Evolutionary conservation across 2,329 filamentous ascomycete species (phyloP).

Genomic region (Xenosphaeropsis pyriputrescens): DNA sequence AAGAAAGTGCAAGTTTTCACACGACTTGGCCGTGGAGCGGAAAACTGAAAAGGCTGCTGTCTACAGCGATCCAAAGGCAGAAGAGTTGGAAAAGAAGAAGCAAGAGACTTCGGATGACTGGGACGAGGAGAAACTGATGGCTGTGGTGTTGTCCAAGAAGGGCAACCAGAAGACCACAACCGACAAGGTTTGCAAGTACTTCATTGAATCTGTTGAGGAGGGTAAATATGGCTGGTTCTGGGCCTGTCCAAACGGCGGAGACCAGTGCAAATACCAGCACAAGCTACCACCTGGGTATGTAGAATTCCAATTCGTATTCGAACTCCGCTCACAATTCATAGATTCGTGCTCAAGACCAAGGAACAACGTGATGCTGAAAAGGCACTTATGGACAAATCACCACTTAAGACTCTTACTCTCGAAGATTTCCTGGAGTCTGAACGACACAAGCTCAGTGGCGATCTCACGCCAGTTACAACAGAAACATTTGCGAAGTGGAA

Average conservation of each 20-base stretch:
- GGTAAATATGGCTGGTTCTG: constrained; percentile 99
- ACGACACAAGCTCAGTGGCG: constrained; percentile 86
- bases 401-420: constrained; percentile 82
- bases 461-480: constrained; percentile 80
- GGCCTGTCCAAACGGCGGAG: constrained; percentile 88
- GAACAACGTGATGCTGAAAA: constrained; percentile 94
- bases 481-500: constrained; percentile 97
- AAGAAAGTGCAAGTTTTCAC: constrained; percentile 94
- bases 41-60: constrained; percentile 87
- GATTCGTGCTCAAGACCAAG: constrained; percentile 94
- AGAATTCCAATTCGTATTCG: not conserved
- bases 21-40: constrained; percentile 77
- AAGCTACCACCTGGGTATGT: constrained; percentile 85
- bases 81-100: constrained; percentile 67
- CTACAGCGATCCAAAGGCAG: constrained; percentile 70
- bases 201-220: constrained; percentile 94
- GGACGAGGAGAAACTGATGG: constrained; percentile 91
- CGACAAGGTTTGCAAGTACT: constrained; percentile 98
- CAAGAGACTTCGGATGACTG: constrained; percentile 88
- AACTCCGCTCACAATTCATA: constrained; percentile 23
- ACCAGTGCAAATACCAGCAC: constrained; percentile 98
- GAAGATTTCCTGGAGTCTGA: constrained; percentile 97
- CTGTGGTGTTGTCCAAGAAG: constrained; percentile 89
- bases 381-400: constrained; percentile 88
- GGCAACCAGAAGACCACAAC: constrained; percentile 91